Conservation (phyloP, 2,329 filamentous ascomycete genomes). For the Clonostachys solani region DNA sequence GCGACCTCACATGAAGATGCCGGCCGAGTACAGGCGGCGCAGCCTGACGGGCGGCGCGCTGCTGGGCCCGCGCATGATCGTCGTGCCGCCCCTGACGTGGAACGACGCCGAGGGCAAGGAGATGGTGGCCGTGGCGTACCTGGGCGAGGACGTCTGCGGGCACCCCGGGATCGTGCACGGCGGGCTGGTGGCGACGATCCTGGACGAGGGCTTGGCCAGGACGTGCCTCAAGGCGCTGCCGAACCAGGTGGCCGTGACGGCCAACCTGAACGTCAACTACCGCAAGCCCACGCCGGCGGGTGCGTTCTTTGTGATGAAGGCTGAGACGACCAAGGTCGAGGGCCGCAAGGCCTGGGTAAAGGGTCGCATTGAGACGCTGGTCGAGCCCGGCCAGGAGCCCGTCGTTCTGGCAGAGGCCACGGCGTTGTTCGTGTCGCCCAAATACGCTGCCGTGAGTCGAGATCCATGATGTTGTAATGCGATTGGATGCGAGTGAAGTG, state of each 20-base stretch:
- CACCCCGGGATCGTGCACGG: constrained; percentile 91
- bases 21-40: constrained; percentile 60
- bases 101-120: constrained; percentile 64
- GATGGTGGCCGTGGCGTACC: constrained; percentile 69
- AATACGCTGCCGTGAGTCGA: constrained; percentile 66
- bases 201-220: constrained; percentile 85
- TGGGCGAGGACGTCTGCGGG: constrained; percentile 78
- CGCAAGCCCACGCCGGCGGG: constrained; percentile 73
- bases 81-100: constrained; percentile 79
- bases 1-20: constrained; percentile 84
- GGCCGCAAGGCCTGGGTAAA: constrained; percentile 94
- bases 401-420: constrained; percentile 75
- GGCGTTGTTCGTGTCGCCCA: constrained; percentile 85
- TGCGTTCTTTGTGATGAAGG: constrained; percentile 72
- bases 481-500: too few relatives aligned
- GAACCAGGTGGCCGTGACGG: constrained; percentile 81
- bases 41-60: constrained; percentile 83
- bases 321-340: constrained; percentile 79
- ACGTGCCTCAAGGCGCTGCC: constrained; percentile 88
- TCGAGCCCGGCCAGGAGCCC: constrained; percentile 54
- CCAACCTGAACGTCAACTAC: constrained; percentile 80
- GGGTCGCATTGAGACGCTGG: constrained; percentile 78
- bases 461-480: neutral
- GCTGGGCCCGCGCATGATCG: constrained; percentile 68
- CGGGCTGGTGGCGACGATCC: constrained; percentile 82